These are phyloP conservation scores for Oryza glaberrima DNA, from an alignment of 176 grass and related monocot genomes.

Conservation along the genomic window DNA sequence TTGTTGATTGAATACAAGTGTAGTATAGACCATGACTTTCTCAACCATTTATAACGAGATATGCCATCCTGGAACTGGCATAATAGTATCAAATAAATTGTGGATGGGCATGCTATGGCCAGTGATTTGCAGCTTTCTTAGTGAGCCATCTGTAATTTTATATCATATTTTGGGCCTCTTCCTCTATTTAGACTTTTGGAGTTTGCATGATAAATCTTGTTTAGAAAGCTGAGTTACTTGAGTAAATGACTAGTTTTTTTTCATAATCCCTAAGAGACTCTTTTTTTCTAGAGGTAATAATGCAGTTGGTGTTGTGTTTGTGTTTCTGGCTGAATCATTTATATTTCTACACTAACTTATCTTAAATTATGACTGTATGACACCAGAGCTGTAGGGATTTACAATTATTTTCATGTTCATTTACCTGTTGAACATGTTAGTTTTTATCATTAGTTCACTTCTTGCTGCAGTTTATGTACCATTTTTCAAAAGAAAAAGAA, in stretches of 20 bases:
- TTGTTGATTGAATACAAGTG: neutral
- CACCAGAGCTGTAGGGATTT: neutral
- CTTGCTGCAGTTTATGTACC: neutral
- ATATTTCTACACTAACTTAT: neutral
- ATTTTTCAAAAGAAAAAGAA: neutral
- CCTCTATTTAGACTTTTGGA: neutral
- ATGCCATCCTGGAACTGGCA: neutral
- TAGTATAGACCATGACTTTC: slow-evolving; percentile 23
- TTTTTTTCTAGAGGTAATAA: slow-evolving; percentile 5
- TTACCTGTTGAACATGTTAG: neutral
- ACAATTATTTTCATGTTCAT: slow-evolving; percentile 28
- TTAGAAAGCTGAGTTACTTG: neutral
- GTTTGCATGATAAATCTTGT: neutral
- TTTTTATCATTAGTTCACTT: slow-evolving; percentile 18
- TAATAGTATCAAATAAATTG: neutral
- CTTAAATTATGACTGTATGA: slow-evolving; percentile 5
- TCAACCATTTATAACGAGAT: slow-evolving; percentile 2
- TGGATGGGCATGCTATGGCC: slow-evolving; percentile 8
- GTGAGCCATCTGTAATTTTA: neutral
- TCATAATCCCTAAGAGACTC: neutral
- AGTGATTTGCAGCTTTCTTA: neutral
- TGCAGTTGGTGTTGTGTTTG: neutral
- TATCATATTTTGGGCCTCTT: neutral
- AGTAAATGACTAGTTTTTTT: neutral
- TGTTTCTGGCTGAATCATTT: neutral